Evolutionary conservation across 345 rosid genomes (phyloP), one percentile per base, ranked within the genome.

Genomic region (Eucalyptus microcorys): DNA sequence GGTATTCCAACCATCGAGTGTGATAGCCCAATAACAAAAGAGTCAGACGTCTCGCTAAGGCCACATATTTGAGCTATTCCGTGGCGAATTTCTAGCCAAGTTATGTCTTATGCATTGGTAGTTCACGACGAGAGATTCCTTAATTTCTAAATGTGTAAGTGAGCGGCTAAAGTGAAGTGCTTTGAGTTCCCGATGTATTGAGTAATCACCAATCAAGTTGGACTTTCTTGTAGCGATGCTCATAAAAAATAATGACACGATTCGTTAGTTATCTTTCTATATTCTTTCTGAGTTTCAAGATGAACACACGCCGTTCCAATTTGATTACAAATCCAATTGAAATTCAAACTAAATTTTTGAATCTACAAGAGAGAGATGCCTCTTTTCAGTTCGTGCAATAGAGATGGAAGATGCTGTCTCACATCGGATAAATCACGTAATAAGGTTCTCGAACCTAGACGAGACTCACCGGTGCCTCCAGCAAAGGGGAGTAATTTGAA

Each of bases 281-380:
- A 15, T 49, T 49, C 0, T 49, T 49, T 68, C 0, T 4, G 2
- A 10, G 3, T 71, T 37, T 37, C 5, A 2, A 37, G 3, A 37
- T 6, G 81, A 40, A 5, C 1, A 34, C 1, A 2, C 10, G 0
- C 0, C 2, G 1, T 68, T 11, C 0, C 1, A 7, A 68, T 68
- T 10, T 17, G 7, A 71, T 71, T 34, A 71, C 1, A 34, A 17
- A 34, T 10, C 0, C 7, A 10, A 0, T 3, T 71, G 7, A 5
- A 71, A 37, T 71, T 37, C 14, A 5, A 71, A 19, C 5, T 19
- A 2, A 19, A 37, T 19, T 71, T 37, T 10, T 12, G 11, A 71
- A 71, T 5, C 14, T 10, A 10, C 27, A 3, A 10, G 26, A 19
- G 42, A 8, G 81, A 37, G 45, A 71, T 19, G 81, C 43, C 43